Conservation (phyloP, 225 moss, liverwort and hornwort genomes). For the Physcomitrellopsis africana region DNA sequence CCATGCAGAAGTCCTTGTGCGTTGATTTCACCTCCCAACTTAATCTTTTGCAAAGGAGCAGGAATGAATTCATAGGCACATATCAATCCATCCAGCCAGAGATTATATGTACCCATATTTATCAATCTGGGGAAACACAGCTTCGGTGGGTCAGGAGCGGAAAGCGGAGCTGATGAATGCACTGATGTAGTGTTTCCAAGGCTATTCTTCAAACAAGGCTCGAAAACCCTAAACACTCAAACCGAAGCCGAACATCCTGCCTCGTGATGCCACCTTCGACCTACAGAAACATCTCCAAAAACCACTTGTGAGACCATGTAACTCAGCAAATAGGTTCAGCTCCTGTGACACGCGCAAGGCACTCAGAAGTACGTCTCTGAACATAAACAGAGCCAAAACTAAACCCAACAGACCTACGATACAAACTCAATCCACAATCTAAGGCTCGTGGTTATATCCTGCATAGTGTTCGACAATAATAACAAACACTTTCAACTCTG, state of each 20-base stretch:
- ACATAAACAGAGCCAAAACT: neutral
- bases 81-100: conserved; percentile 68
- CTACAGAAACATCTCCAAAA: neutral
- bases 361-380: neutral
- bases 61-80: conserved; percentile 70
- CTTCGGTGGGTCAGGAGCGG: neutral
- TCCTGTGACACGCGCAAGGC: too few species aligned
- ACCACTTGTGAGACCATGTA: neutral
- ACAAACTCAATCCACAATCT: neutral
- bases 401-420: neutral
- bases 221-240: neutral
- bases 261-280: neutral
- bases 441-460: neutral
- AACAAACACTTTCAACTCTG: neutral
- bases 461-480: neutral
- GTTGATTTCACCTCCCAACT: conserved; percentile 56
- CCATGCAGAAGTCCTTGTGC: conserved; percentile 51
- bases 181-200: neutral
- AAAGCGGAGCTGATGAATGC: neutral
- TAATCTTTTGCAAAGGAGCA: conserved; percentile 34
- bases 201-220: neutral
- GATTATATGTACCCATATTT: conserved; percentile 21
- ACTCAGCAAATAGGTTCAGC: neutral
- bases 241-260: neutral
- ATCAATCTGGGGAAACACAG: neutral